Evolutionary conservation across 495 filamentous ascomycete genomes (phyloP).

Genomic region (Rusavskia elegans): DNA sequence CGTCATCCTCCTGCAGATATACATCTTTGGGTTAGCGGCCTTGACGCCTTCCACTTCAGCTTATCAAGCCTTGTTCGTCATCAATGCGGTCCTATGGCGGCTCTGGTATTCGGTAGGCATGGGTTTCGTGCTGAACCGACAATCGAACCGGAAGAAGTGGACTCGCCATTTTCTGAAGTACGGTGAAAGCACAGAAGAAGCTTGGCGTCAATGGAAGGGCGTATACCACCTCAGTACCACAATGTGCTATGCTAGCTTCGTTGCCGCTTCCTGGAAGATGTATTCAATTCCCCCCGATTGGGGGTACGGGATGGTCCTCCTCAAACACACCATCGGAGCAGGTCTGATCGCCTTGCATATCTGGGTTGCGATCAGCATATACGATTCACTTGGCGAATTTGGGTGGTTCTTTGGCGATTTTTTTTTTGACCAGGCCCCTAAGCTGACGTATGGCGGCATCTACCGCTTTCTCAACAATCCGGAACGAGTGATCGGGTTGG

Average conservation of each 20-base stretch:
- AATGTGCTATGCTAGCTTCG: conserved; percentile 76
- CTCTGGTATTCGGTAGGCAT: conserved; percentile 87
- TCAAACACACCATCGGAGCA: conserved; percentile 72
- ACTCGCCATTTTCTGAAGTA: conserved; percentile 95
- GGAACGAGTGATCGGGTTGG: conserved; percentile 81
- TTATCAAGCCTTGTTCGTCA: conserved; percentile 63
- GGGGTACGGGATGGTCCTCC: conserved; percentile 64
- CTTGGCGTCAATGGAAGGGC: conserved; percentile 96
- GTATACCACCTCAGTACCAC: conserved; percentile 84
- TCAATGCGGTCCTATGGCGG: conserved; percentile 68
- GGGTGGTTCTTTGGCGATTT: conserved; percentile 99
- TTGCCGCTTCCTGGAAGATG: conserved; percentile 92
- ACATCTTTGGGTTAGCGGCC: conserved; percentile 53
- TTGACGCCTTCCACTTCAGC: conserved; percentile 61
- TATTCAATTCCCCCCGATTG: conserved; percentile 73
- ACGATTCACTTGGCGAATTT: conserved; percentile 92
- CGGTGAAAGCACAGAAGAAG: conserved; percentile 75
- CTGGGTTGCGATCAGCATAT: conserved; percentile 88
- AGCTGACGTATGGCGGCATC: conserved; percentile 90
- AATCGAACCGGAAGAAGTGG: conserved; percentile 83
- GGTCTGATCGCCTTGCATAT: conserved; percentile 74
- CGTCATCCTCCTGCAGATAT: conserved; percentile 55
- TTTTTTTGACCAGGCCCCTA: conserved; percentile 68
- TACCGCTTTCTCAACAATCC: conserved; percentile 98
- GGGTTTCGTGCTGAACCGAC: conserved; percentile 65